Evolutionary conservation across 176 grass and related monocot genomes (phyloP), one percentile per base, ranked within the genome.

Genomic region (Phoenix dactylifera): DNA sequence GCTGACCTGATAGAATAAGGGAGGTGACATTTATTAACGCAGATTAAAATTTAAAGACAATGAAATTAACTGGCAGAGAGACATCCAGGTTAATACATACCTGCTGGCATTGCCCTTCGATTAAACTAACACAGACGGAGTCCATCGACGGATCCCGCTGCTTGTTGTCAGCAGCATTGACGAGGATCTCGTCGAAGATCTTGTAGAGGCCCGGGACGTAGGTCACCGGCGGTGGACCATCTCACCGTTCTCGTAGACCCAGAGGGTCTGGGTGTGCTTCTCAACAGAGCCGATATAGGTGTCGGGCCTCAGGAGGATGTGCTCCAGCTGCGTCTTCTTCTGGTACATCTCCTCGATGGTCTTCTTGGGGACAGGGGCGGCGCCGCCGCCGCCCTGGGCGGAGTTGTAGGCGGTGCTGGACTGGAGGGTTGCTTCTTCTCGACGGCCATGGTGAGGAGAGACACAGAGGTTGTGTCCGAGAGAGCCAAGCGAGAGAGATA

Each of bases 141-240:
- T 92, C 60, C 93, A 98, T 98, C 52, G 57, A 70, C 25, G 88
- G 74, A 63, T 98, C 94, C 3, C 94, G 82, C 79, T 98, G 94
- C 79, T 98, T 98, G 74, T 98, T 98, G 74, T 98, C 94, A 0
- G 87, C 94, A 20, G 88, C 88, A 66, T 98, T 92, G 55, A 98
- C 84, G 58, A 98, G 87, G 73, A 98, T 98, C 82, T 98, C 94
- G 65, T 98, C 88, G 62, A 98, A 92, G 76, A 98, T 89, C 73
- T 98, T 92, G 81, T 98, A 98, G 44, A 98, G 70, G 48, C 93
- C 87, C 9, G 87, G 87, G n/a, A 98, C 93, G 77, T 83, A 98
- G 72, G 73, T 55, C 59, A 98, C 60, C 4, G 60, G 1, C 87
- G 80, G 10, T 71, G 67, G 44, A 62, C 73, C 87, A 98, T 89